Conservation (phyloP, 179 eudicot species). For the Gypsophila paniculata region DNA sequence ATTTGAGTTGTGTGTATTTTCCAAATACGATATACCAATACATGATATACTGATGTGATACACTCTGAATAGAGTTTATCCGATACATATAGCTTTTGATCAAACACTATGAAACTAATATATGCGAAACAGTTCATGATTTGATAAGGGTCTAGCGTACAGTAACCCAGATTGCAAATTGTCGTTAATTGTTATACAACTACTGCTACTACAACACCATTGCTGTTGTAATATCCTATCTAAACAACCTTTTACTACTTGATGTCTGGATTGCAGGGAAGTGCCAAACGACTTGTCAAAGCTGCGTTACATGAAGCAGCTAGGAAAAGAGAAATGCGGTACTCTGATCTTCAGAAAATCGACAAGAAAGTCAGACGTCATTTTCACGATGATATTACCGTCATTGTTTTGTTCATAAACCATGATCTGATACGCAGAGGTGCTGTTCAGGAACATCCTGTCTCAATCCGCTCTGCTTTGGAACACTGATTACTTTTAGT, state of each 20-base stretch:
- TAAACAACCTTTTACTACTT: background rate
- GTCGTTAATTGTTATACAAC: too few species aligned
- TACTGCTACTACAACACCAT: too few species aligned
- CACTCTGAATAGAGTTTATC: background rate
- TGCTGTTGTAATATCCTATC: background rate
- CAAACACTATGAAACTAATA: background rate
- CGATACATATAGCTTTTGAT: background rate
- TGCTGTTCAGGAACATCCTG: constrained; percentile 35
- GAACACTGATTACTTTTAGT: constrained; percentile 37
- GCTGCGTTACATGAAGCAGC: constrained; percentile 83
- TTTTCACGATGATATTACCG: constrained; percentile 78
- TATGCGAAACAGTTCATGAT: background rate
- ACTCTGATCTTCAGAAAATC: constrained; percentile 59
- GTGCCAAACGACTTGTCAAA: constrained; percentile 60
- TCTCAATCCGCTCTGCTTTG: constrained; percentile 56
- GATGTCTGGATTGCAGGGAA: constrained; percentile 44
- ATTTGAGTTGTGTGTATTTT: too few species aligned
- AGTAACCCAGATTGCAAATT: too few species aligned
- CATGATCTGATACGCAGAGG: constrained; percentile 60
- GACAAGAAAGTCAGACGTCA: constrained; percentile 66
- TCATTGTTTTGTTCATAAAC: constrained; percentile 58
- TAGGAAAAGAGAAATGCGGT: constrained; percentile 65
- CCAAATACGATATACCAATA: background rate
- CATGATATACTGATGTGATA: background rate
- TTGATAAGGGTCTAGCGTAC: background rate